Evolutionary conservation across 2,329 filamentous ascomycete genomes (phyloP), one percentile per base, ranked within the genome.

Genomic region (Parastagonospora nodorum): DNA sequence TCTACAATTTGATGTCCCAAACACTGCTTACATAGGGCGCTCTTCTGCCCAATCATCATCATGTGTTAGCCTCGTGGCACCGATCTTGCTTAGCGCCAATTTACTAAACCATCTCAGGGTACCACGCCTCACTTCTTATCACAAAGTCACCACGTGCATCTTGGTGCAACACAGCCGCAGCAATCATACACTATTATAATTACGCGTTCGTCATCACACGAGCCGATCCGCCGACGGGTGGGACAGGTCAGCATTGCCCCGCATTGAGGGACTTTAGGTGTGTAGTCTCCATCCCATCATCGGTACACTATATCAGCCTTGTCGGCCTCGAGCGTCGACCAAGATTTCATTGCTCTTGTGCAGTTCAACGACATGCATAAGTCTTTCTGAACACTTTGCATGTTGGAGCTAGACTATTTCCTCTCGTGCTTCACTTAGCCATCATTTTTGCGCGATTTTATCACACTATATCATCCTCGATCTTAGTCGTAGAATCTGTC

Each of bases 61-160:
- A 45, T 41, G 8, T 33, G 30, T 12, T n/a, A 38, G 12, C 49
- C 58, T 61, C 53, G 58, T 66, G 59, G 48, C 51, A 40, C 51
- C 49, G 41, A 52, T 54, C 46, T 11, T 14, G 41, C 53, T 52
- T 64, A 66, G 62, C 53, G 50, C 39, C 27, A 27, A 27, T 38
- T 51, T 42, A 52, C 53, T 46, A 53, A 53, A 52, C 28, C 36
- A 44, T 41, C 53, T 41, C 38, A 51, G 41, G 41, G 47, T 47
- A 51, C 59, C 56, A 50, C 57, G 39, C 44, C 38, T 46, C 45
- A 35, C 42, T 57, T 48, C 59, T 64, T 24, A 28, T 35, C 30
- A 61, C 63, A 61, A 58, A 53, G 55, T 49, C 53, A 56, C 57
- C 55, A 55, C 51, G 49, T 58, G 47, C 42, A 60, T 42, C 29